Evolutionary conservation across 169 alveolate species (phyloP).

Genomic region (Eimeria falciformis): DNA sequence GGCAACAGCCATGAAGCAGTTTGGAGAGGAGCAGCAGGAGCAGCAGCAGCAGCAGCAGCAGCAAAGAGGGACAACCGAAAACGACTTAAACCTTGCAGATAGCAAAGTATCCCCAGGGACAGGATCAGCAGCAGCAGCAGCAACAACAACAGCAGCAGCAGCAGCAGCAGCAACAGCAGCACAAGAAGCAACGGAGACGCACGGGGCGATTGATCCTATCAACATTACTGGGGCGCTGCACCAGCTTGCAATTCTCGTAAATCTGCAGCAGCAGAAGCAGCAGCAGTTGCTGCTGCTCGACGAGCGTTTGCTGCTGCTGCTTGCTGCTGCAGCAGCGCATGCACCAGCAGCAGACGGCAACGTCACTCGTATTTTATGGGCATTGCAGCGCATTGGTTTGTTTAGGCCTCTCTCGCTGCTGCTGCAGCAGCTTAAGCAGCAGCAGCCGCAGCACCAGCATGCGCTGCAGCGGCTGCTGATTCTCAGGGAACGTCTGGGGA

Average conservation of each 20-base stretch:
- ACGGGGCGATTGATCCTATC: background rate
- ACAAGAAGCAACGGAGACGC: background rate
- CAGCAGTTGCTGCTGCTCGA: background rate
- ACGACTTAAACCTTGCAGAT: background rate
- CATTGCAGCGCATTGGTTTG: conserved; percentile 52
- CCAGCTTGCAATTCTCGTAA: background rate
- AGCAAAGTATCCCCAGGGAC: background rate
- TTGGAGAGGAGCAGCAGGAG: background rate
- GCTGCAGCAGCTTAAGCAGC: conserved; percentile 47
- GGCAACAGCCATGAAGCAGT: background rate
- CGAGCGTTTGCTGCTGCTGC: background rate
- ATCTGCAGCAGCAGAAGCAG: conserved; percentile 8
- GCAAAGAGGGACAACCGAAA: background rate
- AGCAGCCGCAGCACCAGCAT: conserved; percentile 41
- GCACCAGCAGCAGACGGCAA: conserved; percentile 26
- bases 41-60: conserved; percentile 64
- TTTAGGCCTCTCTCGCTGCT: background rate
- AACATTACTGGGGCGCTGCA: conserved; percentile 41
- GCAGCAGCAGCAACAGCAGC: background rate
- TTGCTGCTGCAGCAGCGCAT: background rate
- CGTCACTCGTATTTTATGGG: conserved; percentile 31
- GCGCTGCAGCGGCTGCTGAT: background rate
- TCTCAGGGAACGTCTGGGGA: conserved; percentile 7
- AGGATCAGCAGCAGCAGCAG: background rate
- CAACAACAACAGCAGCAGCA: background rate